phyloP scores from a whole-genome alignment of 2,329 filamentous ascomycete species.

The Phialophora tarda region DNA sequence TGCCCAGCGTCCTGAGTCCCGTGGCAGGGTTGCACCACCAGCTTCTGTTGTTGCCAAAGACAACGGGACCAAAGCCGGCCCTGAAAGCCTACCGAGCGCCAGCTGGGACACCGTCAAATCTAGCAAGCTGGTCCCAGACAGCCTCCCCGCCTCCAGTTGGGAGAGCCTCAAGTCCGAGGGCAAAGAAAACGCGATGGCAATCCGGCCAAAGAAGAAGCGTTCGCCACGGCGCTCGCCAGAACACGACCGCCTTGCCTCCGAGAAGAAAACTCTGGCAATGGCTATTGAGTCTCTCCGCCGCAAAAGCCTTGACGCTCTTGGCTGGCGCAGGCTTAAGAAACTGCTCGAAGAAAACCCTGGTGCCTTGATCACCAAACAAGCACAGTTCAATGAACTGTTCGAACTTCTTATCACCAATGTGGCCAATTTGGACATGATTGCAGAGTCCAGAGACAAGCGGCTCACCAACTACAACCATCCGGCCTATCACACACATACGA shows the following conservation, averaged over 20 bases:
- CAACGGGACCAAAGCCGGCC: slow-evolving; percentile 9
- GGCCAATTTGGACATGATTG: slow-evolving; percentile 29
- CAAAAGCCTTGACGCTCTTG: slow-evolving; percentile 32
- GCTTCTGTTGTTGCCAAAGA: slow-evolving; percentile 24
- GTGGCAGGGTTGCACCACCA: slow-evolving; percentile 18
- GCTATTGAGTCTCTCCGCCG: slow-evolving; percentile 34
- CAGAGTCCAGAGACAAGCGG: slow-evolving; percentile 26
- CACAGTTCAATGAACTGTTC: slow-evolving; percentile 35
- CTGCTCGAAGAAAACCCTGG: slow-evolving; percentile 33
- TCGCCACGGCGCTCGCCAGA: slow-evolving; percentile 27
- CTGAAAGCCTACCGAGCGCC: neutral
- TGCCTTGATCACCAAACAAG: slow-evolving; percentile 34
- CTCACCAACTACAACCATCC: slow-evolving; percentile 30
- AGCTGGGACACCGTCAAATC: slow-evolving; percentile 10
- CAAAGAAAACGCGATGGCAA: slow-evolving; percentile 36
- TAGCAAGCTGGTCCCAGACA: neutral
- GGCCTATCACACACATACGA: slow-evolving; percentile 36
- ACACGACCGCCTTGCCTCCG: slow-evolving; percentile 30
- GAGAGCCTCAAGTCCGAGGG: slow-evolving; percentile 30
- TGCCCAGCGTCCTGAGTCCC: slow-evolving; percentile 29
- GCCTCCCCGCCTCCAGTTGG: slow-evolving; percentile 8
- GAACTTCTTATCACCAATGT: slow-evolving; percentile 32
- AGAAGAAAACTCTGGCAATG: slow-evolving; percentile 29
- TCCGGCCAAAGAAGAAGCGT: slow-evolving; percentile 23
- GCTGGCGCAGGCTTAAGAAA: slow-evolving; percentile 36